Evolutionary conservation across 2,329 filamentous ascomycete genomes (phyloP), one percentile per base, ranked within the genome.

Genomic region (Sarocladium kiliense): DNA sequence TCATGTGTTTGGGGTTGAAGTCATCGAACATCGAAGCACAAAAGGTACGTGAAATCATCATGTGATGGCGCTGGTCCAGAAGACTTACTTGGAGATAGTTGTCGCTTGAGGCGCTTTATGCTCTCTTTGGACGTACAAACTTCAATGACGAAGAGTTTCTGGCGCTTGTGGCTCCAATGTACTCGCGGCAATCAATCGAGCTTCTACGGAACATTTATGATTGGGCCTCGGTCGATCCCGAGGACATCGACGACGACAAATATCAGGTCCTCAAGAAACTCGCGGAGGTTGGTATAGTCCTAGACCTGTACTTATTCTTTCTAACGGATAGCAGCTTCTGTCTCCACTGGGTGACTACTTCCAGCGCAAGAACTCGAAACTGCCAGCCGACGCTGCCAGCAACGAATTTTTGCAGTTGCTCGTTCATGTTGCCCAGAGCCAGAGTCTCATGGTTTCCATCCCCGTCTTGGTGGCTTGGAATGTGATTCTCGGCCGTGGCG

Each of bases 241-340:
- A 89, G 57, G 87, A 96, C 62, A 84, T 96, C 57, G 89, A 97
- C 61, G 91, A 96, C 64, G 87, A 91, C 65, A 95, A 91, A 67
- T 97, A 99, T 68, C 85, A 90, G 55, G 85, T 97, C 62, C 85
- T 89, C 39, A 97, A 97, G 74, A 97, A 96, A 71, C 83, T 97
- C 47, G 91, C 92, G 1, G 94, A 99, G 81, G 89, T 91, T 78
- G 61, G 73, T 36, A 5, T 7, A 51, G 3, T 10, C 18, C 4
- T 10, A 3, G 14, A 7, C 62, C 44, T 54, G 47, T 6, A 37
- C 16, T 37, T 11, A 19, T 27, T 16, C 19, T 27, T 27, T 9
- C 57, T 57, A 60, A 60, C 34, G 4, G 51, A 2, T 25, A 12
- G 47, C 60, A 94, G 89, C 84, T 96, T 75, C 77, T 97, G 10